Evolutionary conservation across 371 early-diverging fungal species (phyloP).

Genomic region (Umbelopsis sp.): DNA sequence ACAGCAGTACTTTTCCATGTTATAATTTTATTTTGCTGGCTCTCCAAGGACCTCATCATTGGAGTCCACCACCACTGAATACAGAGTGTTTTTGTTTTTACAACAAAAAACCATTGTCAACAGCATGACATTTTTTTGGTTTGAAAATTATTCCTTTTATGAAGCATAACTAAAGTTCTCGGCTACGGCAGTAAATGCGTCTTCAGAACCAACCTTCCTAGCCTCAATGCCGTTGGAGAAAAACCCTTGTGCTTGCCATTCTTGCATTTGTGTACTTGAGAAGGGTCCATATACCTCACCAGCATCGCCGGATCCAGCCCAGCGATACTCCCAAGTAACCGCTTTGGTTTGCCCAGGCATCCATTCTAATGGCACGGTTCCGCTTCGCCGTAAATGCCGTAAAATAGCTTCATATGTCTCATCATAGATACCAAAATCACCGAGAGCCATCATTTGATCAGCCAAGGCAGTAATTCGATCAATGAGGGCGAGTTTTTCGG

Average conservation of each 20-base stretch:
- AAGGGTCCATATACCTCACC: slow-evolving; percentile 21
- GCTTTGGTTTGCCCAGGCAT: slow-evolving; percentile 29
- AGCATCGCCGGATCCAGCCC: slow-evolving; percentile 10
- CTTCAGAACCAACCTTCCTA: not conserved
- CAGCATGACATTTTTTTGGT: no score
- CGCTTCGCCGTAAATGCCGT: slow-evolving; percentile 67
- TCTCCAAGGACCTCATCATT: no score
- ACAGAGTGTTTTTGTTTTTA: no score
- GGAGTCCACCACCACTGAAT: no score
- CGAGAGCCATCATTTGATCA: slow-evolving; percentile 78
- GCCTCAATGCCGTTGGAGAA: slow-evolving; percentile 18
- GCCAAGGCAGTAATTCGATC: slow-evolving; percentile 73
- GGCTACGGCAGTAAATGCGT: not conserved
- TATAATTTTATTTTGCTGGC: no score
- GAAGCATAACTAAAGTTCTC: not conserved
- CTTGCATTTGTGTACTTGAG: slow-evolving; percentile 16
- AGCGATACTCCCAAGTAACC: slow-evolving; percentile 21
- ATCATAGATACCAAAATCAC: slow-evolving; percentile 74
- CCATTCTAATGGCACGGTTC: slow-evolving; percentile 67
- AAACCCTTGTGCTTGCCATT: slow-evolving; percentile 18
- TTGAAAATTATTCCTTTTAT: no score
- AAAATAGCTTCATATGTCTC: slow-evolving; percentile 79
- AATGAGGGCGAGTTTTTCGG: slow-evolving; percentile 48
- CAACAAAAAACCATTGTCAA: no score
- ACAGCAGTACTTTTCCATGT: no score